Percentiles rank a stretch among this genome's conserved stretches.
These are phyloP conservation scores for Zygoascus tannicola DNA, from an alignment of 805 yeast species.

Conservation along the genomic window DNA sequence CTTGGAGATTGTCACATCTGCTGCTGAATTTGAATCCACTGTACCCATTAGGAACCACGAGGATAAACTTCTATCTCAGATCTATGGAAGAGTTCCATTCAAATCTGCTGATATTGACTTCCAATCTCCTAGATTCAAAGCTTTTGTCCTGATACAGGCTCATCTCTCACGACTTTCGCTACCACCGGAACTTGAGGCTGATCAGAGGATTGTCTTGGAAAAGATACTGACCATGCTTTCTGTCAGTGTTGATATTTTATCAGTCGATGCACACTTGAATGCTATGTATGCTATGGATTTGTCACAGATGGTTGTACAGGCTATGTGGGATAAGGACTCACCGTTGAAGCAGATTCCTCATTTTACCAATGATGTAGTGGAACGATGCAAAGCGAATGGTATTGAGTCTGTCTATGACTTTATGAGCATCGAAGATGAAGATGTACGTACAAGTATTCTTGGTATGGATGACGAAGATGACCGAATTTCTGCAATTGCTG, in stretches of 20 bases:
- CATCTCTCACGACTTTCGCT: constrained; percentile 61
- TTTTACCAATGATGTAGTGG: constrained; percentile 41
- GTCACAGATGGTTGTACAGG: constrained; percentile 82
- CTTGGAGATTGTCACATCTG: constrained; percentile 54
- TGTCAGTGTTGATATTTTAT: constrained; percentile 64
- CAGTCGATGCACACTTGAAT: constrained; percentile 71
- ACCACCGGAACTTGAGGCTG: constrained; percentile 52
- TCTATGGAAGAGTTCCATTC: constrained; percentile 57
- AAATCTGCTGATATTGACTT: constrained; percentile 33
- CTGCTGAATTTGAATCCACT: constrained; percentile 58
- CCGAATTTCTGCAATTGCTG: constrained; percentile 56
- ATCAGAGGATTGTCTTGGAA: constrained; percentile 44
- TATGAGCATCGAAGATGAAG: constrained; percentile 63
- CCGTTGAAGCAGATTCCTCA: constrained; percentile 77
- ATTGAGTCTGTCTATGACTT: constrained; percentile 74
- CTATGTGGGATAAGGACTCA: constrained; percentile 70
- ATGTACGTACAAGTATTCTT: constrained; percentile 47
- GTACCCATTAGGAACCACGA: constrained; percentile 60
- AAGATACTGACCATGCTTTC: constrained; percentile 44
- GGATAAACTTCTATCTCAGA: constrained; percentile 34
- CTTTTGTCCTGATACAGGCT: constrained; percentile 70
- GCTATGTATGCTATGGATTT: constrained; percentile 80
- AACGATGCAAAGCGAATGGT: constrained; percentile 42
- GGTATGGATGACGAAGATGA: constrained; percentile 38
- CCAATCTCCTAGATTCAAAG: constrained; percentile 54